A percentile compares a stretch with the other conserved stretches of the same genome.
These are phyloP conservation scores for Skeletonema grethae DNA, from an alignment of 108 stramenopile genomes.

Conservation along the genomic window DNA sequence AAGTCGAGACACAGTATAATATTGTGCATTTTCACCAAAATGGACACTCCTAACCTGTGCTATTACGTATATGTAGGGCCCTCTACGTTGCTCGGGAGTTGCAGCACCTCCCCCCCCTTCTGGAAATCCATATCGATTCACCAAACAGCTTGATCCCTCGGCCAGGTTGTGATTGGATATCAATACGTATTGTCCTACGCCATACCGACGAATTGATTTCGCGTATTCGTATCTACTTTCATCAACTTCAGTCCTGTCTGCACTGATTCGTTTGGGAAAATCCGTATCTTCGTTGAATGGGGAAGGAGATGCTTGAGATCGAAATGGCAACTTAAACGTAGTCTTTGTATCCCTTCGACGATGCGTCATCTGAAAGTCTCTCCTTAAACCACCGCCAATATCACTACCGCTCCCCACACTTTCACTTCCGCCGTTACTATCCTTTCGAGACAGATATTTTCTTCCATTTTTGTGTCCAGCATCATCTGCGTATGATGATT, in stretches of 20 bases:
- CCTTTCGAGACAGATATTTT: background rate
- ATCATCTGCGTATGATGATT: background rate
- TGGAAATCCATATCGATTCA: constrained; percentile 71
- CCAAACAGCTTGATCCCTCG: constrained; percentile 13
- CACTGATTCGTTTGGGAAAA: background rate
- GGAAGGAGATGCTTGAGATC: background rate
- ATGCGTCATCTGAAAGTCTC: background rate
- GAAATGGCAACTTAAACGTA: background rate
- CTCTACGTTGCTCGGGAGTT: constrained; percentile 52
- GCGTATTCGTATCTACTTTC: background rate
- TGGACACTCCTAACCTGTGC: constrained; percentile 66
- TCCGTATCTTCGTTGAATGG: background rate
- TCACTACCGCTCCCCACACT: constrained; percentile 1
- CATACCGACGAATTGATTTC: constrained; percentile 22
- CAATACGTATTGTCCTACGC: constrained; percentile 32
- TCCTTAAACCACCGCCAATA: background rate
- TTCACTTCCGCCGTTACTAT: background rate
- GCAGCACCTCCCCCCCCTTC: constrained; percentile 51
- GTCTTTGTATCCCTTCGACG: constrained; percentile 3
- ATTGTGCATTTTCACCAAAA: constrained; percentile 70
- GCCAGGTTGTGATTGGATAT: constrained; percentile 34
- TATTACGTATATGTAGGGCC: constrained; percentile 70
- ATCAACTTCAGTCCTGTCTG: background rate
- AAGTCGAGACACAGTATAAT: constrained; percentile 70
- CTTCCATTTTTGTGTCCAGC: background rate